Conservation (phyloP, 495 filamentous ascomycete genomes). For the Chaetomium fimeti region DNA sequence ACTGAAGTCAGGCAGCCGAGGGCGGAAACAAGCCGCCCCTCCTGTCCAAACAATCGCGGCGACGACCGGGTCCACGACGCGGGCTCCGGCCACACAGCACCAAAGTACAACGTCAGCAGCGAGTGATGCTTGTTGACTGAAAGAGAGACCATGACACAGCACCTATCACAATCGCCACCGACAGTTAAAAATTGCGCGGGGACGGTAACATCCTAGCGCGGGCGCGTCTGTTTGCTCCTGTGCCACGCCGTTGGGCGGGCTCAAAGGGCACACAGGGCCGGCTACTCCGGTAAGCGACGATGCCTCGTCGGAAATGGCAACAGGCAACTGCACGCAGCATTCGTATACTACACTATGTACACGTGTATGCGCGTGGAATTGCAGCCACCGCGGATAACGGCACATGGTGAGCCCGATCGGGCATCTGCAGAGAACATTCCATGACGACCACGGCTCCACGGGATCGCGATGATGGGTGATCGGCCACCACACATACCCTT, state of each 20-base stretch:
- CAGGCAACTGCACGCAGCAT: too few species aligned
- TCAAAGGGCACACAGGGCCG: not conserved
- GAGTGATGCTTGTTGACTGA: not conserved
- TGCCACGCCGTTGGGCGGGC: conserved; percentile 3
- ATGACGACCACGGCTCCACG: not conserved
- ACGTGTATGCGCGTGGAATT: too few species aligned
- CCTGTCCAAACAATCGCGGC: not conserved
- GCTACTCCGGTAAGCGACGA: conserved; percentile 4
- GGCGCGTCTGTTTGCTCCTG: not conserved
- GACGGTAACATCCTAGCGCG: not conserved
- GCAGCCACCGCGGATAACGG: not conserved
- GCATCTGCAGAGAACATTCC: conserved; percentile 21
- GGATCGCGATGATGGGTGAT: too few species aligned
- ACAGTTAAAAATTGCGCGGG: not conserved
- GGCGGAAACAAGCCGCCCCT: not conserved
- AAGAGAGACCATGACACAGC: not conserved
- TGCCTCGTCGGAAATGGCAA: not conserved
- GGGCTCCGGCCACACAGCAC: not conserved
- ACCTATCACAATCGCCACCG: conserved; percentile 7
- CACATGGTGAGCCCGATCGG: not conserved
- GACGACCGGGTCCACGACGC: not conserved
- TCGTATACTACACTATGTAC: too few species aligned
- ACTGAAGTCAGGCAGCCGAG: not conserved
- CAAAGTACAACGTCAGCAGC: not conserved
- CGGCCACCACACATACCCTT: not conserved